These are phyloP conservation scores for Fusarium algeriense DNA, from an alignment of 2,329 filamentous ascomycete species.

Conservation along the genomic window DNA sequence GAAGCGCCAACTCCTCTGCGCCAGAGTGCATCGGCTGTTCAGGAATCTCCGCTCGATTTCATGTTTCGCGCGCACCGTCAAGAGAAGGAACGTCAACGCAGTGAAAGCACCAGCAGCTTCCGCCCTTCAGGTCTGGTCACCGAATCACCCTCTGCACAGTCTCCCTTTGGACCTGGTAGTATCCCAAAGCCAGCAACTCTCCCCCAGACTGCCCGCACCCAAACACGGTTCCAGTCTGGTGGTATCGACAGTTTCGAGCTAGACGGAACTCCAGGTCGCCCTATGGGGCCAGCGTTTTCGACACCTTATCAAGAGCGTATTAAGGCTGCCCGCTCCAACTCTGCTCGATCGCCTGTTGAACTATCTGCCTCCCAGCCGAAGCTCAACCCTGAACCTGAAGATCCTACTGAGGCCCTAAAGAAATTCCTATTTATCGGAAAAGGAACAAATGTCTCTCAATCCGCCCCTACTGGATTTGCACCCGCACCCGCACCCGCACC, in stretches of 20 bases:
- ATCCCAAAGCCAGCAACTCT: conserved; percentile 42
- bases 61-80: conserved; percentile 90
- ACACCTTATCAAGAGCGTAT: conserved; percentile 74
- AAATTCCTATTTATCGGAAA: conserved; percentile 65
- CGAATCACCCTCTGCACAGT: conserved; percentile 65
- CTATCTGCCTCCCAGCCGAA: conserved; percentile 25
- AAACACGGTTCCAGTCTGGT: conserved; percentile 38
- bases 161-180: conserved; percentile 49
- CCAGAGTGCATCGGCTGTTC: conserved; percentile 50
- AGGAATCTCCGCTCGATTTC: conserved; percentile 86
- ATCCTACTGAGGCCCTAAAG: conserved; percentile 65
- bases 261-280: conserved; percentile 67
- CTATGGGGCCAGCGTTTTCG: conserved; percentile 75
- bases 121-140: conserved; percentile 55
- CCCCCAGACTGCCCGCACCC: conserved; percentile 45
- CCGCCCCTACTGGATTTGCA: conserved; percentile 36
- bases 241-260: conserved; percentile 65
- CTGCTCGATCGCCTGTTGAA: conserved; percentile 39
- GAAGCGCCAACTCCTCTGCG: conserved; percentile 62
- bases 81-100: conserved; percentile 74
- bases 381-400: conserved; percentile 39
- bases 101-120: conserved; percentile 64
- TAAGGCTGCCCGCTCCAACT: conserved; percentile 61
- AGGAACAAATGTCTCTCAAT: conserved; percentile 32
- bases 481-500: conserved; percentile 34